phyloP scores from a whole-genome alignment of 768 basidiomycete species.

The Trametopsis cervina region DNA sequence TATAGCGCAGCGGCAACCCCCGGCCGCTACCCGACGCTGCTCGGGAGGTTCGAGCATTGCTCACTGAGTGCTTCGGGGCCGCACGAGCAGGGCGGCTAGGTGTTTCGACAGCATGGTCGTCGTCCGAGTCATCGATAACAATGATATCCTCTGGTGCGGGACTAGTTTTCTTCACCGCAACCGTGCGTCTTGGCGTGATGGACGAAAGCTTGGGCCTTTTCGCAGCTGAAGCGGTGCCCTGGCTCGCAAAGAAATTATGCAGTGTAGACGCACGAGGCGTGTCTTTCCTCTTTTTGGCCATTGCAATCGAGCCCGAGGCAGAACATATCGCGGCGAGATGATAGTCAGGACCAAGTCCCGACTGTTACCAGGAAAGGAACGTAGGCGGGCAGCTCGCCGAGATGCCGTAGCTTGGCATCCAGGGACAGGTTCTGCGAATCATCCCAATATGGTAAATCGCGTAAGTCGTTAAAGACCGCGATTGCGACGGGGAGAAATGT shows the following conservation, averaged over 20 bases:
- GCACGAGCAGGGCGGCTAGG: too few relatives aligned
- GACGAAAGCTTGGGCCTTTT: conserved; percentile 10
- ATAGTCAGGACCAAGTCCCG: too few relatives aligned
- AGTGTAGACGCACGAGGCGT: conserved; percentile 21
- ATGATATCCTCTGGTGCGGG: conserved; percentile 21
- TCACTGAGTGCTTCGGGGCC: too few relatives aligned
- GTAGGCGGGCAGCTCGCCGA: not conserved
- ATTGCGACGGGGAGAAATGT: too few relatives aligned
- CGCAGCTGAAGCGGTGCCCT: not conserved
- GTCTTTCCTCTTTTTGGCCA: conserved; percentile 25
- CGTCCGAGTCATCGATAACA: conserved; percentile 24
- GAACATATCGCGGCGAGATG: too few relatives aligned
- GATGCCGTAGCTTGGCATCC: too few relatives aligned
- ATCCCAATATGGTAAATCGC: conserved; percentile 2
- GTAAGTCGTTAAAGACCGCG: conserved; percentile 8
- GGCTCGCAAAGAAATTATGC: conserved; percentile 20
- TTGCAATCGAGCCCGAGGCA: too few relatives aligned
- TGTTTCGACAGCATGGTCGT: not conserved
- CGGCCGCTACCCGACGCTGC: too few relatives aligned
- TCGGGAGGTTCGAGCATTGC: too few relatives aligned
- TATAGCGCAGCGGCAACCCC: too few relatives aligned
- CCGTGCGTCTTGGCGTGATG: not conserved
- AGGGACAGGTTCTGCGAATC: too few relatives aligned
- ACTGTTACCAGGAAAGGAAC: conserved; percentile 1
- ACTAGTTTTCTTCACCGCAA: conserved; percentile 1